A percentile compares a stretch with the other conserved stretches of the same genome.
phyloP scores from a whole-genome alignment of 208 protist genomes.

The Leishmania major region DNA sequence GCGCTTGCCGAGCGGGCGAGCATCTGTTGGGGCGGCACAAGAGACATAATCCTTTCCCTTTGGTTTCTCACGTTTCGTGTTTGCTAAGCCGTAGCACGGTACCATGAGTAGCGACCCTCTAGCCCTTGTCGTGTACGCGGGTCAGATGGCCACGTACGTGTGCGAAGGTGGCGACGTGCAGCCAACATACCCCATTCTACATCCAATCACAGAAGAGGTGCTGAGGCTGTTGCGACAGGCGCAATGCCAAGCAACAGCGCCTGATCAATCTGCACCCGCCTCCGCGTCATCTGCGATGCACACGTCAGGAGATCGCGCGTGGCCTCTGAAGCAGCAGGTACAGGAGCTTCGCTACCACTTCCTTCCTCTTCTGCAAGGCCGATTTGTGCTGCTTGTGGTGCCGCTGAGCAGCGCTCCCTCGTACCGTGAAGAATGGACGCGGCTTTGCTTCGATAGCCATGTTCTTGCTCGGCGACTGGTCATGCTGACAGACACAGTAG shows the following conservation, averaged over 20 bases:
- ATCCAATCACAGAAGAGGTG: constrained; percentile 28
- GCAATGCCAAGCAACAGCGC: not conserved
- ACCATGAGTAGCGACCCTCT: constrained; percentile 7
- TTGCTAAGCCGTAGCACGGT: not conserved
- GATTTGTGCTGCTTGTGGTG: constrained; percentile 46
- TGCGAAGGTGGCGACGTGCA: constrained; percentile 45
- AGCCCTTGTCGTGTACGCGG: constrained; percentile 35
- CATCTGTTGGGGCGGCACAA: not conserved
- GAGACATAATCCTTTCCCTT: constrained; percentile 13
- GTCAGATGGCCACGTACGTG: constrained; percentile 35
- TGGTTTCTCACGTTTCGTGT: constrained; percentile 6
- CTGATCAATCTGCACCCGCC: not conserved
- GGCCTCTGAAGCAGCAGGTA: not conserved
- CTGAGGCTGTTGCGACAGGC: constrained; percentile 3
- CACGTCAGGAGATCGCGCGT: not conserved
- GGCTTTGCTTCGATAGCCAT: constrained; percentile 30
- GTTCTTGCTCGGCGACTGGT: constrained; percentile 37
- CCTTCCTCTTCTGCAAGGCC: constrained; percentile 31
- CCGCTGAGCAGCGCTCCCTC: constrained; percentile 30
- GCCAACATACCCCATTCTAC: constrained; percentile 37
- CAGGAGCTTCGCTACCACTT: constrained; percentile 10
- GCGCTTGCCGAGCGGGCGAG: not conserved
- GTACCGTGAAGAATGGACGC: constrained; percentile 38
- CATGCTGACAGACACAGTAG: constrained; percentile 67
- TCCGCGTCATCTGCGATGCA: not conserved